phyloP scores from a whole-genome alignment of 2,329 filamentous ascomycete species.

The Ceratocystis colombiana region DNA sequence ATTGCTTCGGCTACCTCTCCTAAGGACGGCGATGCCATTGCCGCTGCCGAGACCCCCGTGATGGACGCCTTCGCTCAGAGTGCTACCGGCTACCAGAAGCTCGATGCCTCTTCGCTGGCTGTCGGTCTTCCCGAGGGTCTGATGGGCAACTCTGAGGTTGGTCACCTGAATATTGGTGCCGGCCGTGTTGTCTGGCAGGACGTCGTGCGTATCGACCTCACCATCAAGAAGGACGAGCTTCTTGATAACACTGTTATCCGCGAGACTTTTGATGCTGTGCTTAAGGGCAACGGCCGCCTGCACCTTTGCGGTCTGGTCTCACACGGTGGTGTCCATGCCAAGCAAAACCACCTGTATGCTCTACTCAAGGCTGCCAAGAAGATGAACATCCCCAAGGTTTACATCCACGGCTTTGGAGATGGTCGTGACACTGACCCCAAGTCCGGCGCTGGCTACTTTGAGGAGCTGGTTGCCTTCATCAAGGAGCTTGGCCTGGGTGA shows the following conservation, averaged over 20 bases:
- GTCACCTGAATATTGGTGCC: constrained; percentile 96
- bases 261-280: constrained; percentile 65
- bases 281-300: constrained; percentile 79
- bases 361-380: constrained; percentile 86
- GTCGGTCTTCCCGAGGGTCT: constrained; percentile 92
- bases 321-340: constrained; percentile 91
- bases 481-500: constrained; percentile 80
- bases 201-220: constrained; percentile 89
- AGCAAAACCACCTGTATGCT: constrained; percentile 85
- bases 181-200: constrained; percentile 98
- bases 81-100: constrained; percentile 74
- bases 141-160: constrained; percentile 99
- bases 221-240: constrained; percentile 76
- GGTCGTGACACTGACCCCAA: constrained; percentile 97
- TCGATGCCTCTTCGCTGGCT: constrained; percentile 91
- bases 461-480: constrained; percentile 68
- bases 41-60: constrained; percentile 80
- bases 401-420: constrained; percentile 98
- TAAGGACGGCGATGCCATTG: constrained; percentile 87
- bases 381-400: constrained; percentile 77
- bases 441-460: constrained; percentile 77
- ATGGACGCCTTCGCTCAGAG: constrained; percentile 88
- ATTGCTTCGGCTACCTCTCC: constrained; percentile 70
- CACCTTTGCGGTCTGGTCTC: constrained; percentile 89
- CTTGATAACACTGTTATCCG: constrained; percentile 67